Conservation (phyloP, 805 yeast species). For the Yarrowia hollandica region DNA sequence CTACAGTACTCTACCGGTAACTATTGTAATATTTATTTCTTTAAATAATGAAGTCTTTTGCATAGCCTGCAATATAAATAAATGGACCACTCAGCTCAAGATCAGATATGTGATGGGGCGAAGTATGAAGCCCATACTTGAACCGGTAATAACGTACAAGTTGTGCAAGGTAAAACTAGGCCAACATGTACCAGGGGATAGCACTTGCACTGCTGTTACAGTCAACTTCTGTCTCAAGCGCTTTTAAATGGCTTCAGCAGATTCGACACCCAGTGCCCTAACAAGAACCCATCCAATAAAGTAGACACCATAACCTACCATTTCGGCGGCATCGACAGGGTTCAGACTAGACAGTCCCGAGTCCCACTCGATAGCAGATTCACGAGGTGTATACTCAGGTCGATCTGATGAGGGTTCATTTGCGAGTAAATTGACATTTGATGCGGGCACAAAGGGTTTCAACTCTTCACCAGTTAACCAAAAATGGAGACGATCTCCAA, state of each 20-base stretch:
- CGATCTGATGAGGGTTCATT: conserved; percentile 16
- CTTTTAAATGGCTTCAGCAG: too few species aligned
- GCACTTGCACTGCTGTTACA: conserved; percentile 11
- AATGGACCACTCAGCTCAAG: too few species aligned
- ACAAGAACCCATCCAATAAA: conserved; percentile 2
- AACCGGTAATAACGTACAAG: too few species aligned
- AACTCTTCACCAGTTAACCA: conserved; percentile 22
- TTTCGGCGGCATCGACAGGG: conserved; percentile 20
- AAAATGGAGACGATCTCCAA: conserved; percentile 6
- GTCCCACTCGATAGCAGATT: conserved; percentile 16
- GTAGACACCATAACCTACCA: conserved; percentile 3
- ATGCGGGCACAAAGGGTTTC: conserved; percentile 20
- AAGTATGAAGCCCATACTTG: too few species aligned
- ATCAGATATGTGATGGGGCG: too few species aligned
- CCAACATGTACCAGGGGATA: too few species aligned
- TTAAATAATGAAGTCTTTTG: not conserved
- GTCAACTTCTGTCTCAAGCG: too few species aligned
- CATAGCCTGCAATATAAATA: conserved; percentile 3
- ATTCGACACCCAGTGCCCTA: too few species aligned
- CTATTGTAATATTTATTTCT: not conserved
- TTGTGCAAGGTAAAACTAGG: too few species aligned
- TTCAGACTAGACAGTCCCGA: conserved; percentile 13
- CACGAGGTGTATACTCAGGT: not conserved
- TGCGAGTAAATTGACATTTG: not conserved
- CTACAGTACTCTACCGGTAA: too few species aligned